A percentile compares a stretch with the other conserved stretches of the same genome.
phyloP scores from a whole-genome alignment of 2,329 filamentous ascomycete species.

The Neurospora sp. region DNA sequence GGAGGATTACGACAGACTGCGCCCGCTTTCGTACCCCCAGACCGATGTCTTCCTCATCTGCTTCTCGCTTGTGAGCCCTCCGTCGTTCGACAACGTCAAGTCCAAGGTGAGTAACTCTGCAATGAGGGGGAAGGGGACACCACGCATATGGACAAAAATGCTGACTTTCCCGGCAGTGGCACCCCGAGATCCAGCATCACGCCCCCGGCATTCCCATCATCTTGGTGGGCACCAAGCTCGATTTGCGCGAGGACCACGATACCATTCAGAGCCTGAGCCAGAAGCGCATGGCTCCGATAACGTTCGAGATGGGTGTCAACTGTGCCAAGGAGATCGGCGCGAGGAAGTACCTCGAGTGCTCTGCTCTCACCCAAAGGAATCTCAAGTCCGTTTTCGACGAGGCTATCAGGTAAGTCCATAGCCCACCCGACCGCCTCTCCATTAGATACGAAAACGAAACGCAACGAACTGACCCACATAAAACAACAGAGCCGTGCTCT shows the following conservation, averaged over 20 bases:
- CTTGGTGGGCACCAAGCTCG: conserved; percentile 92
- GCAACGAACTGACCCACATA: conserved; percentile 10
- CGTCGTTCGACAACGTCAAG: conserved; percentile 97
- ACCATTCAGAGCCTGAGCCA: conserved; percentile 74
- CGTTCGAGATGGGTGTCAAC: conserved; percentile 81
- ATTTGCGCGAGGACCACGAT: conserved; percentile 78
- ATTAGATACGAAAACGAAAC: conserved; percentile 18
- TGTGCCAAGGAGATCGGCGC: conserved; percentile 92
- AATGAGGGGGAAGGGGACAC: neutral
- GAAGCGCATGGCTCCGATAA: conserved; percentile 95
- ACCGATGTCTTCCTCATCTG: conserved; percentile 98
- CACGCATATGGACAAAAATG: neutral
- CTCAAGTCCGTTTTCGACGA: conserved; percentile 98
- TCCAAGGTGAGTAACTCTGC: conserved; percentile 62
- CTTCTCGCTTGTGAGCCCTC: conserved; percentile 95
- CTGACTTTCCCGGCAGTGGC: conserved; percentile 57
- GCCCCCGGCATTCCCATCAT: conserved; percentile 94
- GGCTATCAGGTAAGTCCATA: conserved; percentile 74
- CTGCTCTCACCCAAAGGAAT: conserved; percentile 90
- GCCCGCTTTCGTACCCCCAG: conserved; percentile 93
- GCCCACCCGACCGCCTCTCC: neutral
- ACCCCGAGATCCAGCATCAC: conserved; percentile 94
- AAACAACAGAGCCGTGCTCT: conserved; percentile 60
- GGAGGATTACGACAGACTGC: conserved; percentile 93
- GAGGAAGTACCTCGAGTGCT: conserved; percentile 97